Percentiles rank a stretch among this genome's conserved stretches.
Conservation (phyloP, 371 early-diverging fungal genomes). For the Circinella minor region DNA sequence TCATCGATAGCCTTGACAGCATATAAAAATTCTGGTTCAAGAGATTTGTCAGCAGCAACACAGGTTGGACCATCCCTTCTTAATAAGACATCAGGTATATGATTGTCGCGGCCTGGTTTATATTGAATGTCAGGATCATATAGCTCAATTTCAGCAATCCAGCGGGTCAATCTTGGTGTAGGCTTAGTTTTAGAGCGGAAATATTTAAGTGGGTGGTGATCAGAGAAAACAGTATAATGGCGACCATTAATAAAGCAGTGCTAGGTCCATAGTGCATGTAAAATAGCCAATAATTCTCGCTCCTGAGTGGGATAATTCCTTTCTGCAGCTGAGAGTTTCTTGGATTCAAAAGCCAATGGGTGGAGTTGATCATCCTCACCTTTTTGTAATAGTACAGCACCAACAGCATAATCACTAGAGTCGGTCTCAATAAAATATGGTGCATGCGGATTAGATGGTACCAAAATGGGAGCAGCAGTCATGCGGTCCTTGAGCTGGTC, state of each 20-base stretch:
- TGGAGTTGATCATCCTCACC: slow-evolving; percentile 23
- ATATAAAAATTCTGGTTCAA: slow-evolving; percentile 29
- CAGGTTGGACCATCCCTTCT: slow-evolving; percentile 13
- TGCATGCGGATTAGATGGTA: slow-evolving; percentile 27
- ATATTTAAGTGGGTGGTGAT: slow-evolving; percentile 34
- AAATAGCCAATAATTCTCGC: slow-evolving; percentile 42
- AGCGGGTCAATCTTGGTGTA: slow-evolving; percentile 26
- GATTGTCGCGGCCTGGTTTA: slow-evolving; percentile 21
- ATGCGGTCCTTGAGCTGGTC: slow-evolving; percentile 24
- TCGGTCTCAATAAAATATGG: slow-evolving; percentile 12
- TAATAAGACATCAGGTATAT: slow-evolving; percentile 23
- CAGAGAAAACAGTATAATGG: slow-evolving; percentile 24
- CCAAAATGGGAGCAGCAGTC: slow-evolving; percentile 23
- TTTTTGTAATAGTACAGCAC: slow-evolving; percentile 40
- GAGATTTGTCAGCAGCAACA: neutral
- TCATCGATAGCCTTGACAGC: slow-evolving; percentile 10
- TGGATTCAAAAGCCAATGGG: slow-evolving; percentile 38
- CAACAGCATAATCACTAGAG: slow-evolving; percentile 3
- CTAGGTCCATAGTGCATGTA: slow-evolving; percentile 36
- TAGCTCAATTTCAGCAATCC: slow-evolving; percentile 33
- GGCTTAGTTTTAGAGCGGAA: slow-evolving; percentile 31
- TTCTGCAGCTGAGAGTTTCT: slow-evolving; percentile 33
- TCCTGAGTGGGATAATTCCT: slow-evolving; percentile 36
- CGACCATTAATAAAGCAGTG: slow-evolving; percentile 32
- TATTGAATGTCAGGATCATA: slow-evolving; percentile 36